Evolutionary conservation across 345 rosid genomes (phyloP).

Genomic region (Brassica nigra): DNA sequence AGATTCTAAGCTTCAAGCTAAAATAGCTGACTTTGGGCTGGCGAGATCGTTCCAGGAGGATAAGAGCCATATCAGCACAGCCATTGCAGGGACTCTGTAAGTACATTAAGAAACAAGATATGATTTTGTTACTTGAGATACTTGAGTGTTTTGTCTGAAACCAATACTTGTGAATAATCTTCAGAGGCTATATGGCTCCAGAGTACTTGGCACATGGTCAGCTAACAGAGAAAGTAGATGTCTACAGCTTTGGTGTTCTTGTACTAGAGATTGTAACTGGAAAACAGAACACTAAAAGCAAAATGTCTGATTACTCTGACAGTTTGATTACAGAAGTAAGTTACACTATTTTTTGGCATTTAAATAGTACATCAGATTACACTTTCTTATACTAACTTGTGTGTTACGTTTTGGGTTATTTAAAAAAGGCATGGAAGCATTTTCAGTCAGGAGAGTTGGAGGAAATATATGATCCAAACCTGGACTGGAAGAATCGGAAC

Average conservation of each 20-base stretch:
- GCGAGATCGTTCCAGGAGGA: conserved; percentile 93
- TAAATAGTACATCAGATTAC: neutral
- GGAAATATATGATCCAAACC: conserved; percentile 70
- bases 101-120: conserved; percentile 28
- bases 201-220: conserved; percentile 93
- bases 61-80: conserved; percentile 95
- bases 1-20: conserved; percentile 79
- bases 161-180: conserved; percentile 28
- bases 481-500: conserved; percentile 46
- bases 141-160: neutral
- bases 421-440: conserved; percentile 69
- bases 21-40: conserved; percentile 91
- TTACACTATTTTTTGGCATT: neutral
- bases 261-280: conserved; percentile 80
- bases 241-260: conserved; percentile 88
- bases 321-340: conserved; percentile 81
- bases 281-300: conserved; percentile 72
- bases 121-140: neutral
- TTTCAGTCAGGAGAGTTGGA: conserved; percentile 69
- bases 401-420: neutral
- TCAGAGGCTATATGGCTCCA: conserved; percentile 97
- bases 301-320: conserved; percentile 71
- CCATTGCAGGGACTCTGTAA: conserved; percentile 94
- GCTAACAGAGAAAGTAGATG: conserved; percentile 89
- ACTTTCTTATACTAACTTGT: conserved; percentile 22